These are phyloP conservation scores for Candida sithepensis DNA, from an alignment of 805 yeast species.

Conservation along the genomic window DNA sequence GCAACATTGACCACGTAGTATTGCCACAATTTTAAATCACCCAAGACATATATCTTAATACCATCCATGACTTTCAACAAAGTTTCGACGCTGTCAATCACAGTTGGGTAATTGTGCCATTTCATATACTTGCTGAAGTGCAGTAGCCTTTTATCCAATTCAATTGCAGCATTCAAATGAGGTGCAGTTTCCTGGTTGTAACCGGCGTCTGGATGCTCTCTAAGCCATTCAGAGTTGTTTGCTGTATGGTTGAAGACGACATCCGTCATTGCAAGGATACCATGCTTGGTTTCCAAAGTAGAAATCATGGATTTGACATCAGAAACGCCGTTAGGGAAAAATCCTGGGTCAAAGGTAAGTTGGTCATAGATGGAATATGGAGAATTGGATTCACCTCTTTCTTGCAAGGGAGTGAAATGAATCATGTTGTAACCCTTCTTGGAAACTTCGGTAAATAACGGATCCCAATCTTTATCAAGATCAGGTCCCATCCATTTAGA, in stretches of 20 bases:
- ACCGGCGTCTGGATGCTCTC: constrained; percentile 86
- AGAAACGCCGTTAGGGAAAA: constrained; percentile 50
- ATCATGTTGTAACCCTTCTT: constrained; percentile 90
- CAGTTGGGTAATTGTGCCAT: constrained; percentile 59
- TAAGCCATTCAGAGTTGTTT: constrained; percentile 80
- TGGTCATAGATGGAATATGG: constrained; percentile 94
- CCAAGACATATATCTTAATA: constrained; percentile 63
- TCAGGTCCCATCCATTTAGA: constrained; percentile 87
- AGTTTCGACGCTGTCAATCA: constrained; percentile 48
- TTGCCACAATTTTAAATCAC: constrained; percentile 76
- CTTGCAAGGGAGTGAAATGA: constrained; percentile 91
- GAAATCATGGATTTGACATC: constrained; percentile 53
- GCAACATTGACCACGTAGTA: constrained; percentile 69
- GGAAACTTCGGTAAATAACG: constrained; percentile 55
- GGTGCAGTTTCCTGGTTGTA: constrained; percentile 87
- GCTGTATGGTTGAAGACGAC: constrained; percentile 96
- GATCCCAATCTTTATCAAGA: constrained; percentile 55
- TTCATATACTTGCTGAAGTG: constrained; percentile 60
- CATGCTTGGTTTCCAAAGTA: constrained; percentile 48
- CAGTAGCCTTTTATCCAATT: constrained; percentile 65
- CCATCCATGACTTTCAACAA: constrained; percentile 62
- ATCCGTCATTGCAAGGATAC: constrained; percentile 79
- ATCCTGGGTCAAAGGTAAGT: constrained; percentile 62
- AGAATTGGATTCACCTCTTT: constrained; percentile 85
- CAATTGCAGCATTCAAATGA: constrained; percentile 80